Conservation (phyloP, 768 basidiomycete species). For the Tricholoma matsutake region DNA sequence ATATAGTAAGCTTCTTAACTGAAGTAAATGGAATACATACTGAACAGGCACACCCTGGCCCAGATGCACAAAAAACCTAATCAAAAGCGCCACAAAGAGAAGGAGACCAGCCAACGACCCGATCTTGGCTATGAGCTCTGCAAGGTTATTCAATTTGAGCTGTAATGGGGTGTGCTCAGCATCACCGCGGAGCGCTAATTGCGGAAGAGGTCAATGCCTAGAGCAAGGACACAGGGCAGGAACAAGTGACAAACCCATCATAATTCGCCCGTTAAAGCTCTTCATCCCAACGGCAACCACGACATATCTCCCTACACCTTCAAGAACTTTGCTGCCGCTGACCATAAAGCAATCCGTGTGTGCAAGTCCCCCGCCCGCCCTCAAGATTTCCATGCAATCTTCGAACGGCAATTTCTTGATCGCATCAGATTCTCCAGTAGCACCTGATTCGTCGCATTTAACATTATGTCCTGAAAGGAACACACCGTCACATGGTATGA, state of each 20-base stretch:
- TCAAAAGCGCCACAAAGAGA: conserved; percentile 84
- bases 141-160: conserved; percentile 88
- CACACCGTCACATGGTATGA: conserved; percentile 94
- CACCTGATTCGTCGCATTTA: conserved; percentile 93
- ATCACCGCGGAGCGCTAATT: conserved; percentile 78
- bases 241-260: conserved; percentile 74
- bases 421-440: conserved; percentile 95
- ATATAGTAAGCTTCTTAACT: conserved; percentile 1
- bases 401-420: conserved; percentile 84
- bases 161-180: conserved; percentile 91
- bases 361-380: conserved; percentile 28
- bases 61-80: conserved; percentile 91
- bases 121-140: conserved; percentile 91
- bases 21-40: conserved; percentile 29
- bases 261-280: conserved; percentile 94
- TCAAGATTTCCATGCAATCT: conserved; percentile 59
- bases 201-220: conserved; percentile 3
- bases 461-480: conserved; percentile 92
- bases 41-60: conserved; percentile 55
- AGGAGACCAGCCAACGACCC: conserved; percentile 79
- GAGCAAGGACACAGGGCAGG: background rate
- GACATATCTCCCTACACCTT: conserved; percentile 92
- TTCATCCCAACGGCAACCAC: conserved; percentile 89
- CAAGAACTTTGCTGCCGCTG: conserved; percentile 88
- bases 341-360: conserved; percentile 92